Base-by-base conservation (phyloP, 2,329 filamentous ascomycete species). In the Dryadomyces quercivorus region DNA sequence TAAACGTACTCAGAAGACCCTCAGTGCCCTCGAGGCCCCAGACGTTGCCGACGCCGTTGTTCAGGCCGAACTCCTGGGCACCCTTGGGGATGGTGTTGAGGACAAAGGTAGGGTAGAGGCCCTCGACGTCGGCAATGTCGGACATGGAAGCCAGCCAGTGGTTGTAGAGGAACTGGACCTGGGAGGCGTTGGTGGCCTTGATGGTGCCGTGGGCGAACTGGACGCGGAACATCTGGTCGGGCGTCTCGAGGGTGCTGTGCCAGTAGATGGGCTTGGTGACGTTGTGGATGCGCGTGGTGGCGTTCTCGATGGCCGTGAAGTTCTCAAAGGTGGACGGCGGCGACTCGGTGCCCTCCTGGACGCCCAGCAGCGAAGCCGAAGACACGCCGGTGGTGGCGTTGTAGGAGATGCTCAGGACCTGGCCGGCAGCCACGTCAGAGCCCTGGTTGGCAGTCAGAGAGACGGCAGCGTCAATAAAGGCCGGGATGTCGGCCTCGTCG, bases 161-260 rank as follows among this genome's bases (percentile, higher is more conserved):
- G 3, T 65, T 9, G 53, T 66, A 70, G 1, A 72, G 67, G 1
- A 59, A 56, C 46, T 58, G 56, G 0, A 72, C 57, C 7, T 62
- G 61, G 1, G 63, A 57, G 0, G 64, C 58, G 56, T 71, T 64
- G 0, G 70, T 13, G 36, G 36, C 65, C n/a, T 62, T 62, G 53
- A 72, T 69, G 0, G 67, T 66, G 4, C 69, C 63, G 50, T 67
- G 65, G 1, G 61, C 64, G 46, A 72, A 72, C 58, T 65, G 62
- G 9, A 69, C 62, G 64, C 68, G 61, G 57, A 69, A 67, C 64
- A 68, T 64, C 47, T 69, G 66, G 50, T 66, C 65, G 0, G 66
- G 67, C 1, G 62, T 61, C 5, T 65, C 64, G 10, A 66, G 55
- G 5, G 47, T 40, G 1, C 57, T 44, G 16, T 67, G 64, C 62